Evolutionary conservation across 192 early-diverging fungal genomes (phyloP), one percentile per base, ranked within the genome.

Genomic region (Phlyctochytrium planicorne): DNA sequence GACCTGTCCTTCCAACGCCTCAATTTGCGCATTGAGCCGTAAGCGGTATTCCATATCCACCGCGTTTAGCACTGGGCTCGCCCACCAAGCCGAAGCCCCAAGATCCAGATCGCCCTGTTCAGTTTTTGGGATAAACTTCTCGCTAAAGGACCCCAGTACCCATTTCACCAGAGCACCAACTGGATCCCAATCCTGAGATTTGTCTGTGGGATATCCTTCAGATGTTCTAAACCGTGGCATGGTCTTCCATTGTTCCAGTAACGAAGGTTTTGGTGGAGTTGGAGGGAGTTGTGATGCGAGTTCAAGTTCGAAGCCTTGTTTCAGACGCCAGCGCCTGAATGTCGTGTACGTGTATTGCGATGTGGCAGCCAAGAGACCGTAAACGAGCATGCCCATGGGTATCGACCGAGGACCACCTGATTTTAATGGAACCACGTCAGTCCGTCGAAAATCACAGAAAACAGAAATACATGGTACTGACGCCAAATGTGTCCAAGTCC

Each of bases 41-140:
- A 77, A 74, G 30, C 82, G 6, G 59, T 83, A 79, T 36, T 83
- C 77, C 40, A 83, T 35, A 66, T 83, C 82, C 20, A 74, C 65
- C 40, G 82, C 82, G 72, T 81, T 78, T 56, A 75, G 20, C 57
- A 78, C 32, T 34, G 80, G 80, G 27, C 67, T 73, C 33, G 71
- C 63, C 77, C 77, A 82, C 40, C 40, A 47, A 6, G 40, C 40
- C n/a, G n/a, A 16, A 6, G 24, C 30, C 57, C 24, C 30, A 24
- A 31, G 24, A 75, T 75, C 63, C 6, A 69, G n/a, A n/a, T n/a
- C n/a, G n/a, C n/a, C n/a, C n/a, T n/a, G n/a, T n/a, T n/a, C n/a
- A n/a, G n/a, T n/a, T n/a, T n/a, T n/a, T n/a, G n/a, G n/a, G n/a
- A n/a, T n/a, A n/a, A n/a, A n/a, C n/a, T n/a, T n/a, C n/a, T n/a